Base-by-base conservation (phyloP, 2,329 filamentous ascomycete species). In the Trichophyton simii region DNA sequence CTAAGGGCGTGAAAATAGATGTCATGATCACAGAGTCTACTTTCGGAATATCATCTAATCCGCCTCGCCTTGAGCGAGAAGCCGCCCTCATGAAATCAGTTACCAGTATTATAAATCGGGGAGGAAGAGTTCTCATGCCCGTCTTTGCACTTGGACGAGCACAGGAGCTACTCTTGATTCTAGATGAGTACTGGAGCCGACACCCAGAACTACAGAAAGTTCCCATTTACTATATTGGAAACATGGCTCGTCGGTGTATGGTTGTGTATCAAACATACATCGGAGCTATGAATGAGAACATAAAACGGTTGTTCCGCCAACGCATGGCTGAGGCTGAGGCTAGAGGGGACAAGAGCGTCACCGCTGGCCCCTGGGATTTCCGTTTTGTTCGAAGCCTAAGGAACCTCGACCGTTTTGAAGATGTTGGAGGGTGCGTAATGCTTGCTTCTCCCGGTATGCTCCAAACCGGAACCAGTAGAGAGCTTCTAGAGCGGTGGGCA, bases 221-320 rank as follows among this genome's bases (percentile, higher is more conserved):
- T 41, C 94, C 94, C 3, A 97, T 99, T 64, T 99, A 97, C 78
- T 99, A 97, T 73, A 95, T 95, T 60, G 94, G 89, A 68, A 96
- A 95, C 69, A 83, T 97, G 48, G 94, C 94, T 0, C 82, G 92
- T 65, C 94, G 96, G 75, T 99, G 94, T 77, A 99, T 99, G 94
- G 84, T 96, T 34, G 91, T 97, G 2, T 99, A 99, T 72, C 94
- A 97, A 73, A 99, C 94, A 1, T 99, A 97, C 69, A 90, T 97
- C 57, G 90, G 91, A 57, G 91, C 91, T 61, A 99, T 99, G 94
- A 99, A 99, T 72, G 92, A 97, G 70, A 97, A 96, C 69, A 97
- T 99, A 78, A 96, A 96, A 73, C 84, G 89, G 9, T 82, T 96
- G n/a, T 96, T 96, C 75, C 83, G 88, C 60, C 91, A 95, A 73